Conservation (phyloP, 2,329 filamentous ascomycete genomes). For the Emmonsiellopsis sp. region DNA sequence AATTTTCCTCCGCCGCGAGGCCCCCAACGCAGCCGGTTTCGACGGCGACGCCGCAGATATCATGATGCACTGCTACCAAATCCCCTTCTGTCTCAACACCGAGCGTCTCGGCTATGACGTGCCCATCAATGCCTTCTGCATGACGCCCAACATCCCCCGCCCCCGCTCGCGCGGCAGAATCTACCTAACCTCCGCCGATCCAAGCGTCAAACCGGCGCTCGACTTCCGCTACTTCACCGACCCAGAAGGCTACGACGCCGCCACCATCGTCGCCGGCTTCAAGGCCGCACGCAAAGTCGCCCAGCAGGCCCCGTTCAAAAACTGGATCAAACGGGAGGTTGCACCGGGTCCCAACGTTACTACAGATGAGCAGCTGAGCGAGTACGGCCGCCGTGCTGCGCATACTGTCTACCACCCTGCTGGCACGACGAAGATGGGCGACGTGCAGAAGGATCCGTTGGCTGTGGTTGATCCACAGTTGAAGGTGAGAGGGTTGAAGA, state of each 20-base stretch:
- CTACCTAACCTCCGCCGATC: constrained; percentile 68
- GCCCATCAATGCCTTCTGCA: constrained; percentile 74
- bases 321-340: constrained; percentile 75
- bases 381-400: constrained; percentile 71
- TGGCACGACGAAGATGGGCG: constrained; percentile 85
- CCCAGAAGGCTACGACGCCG: constrained; percentile 74
- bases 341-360: constrained; percentile 66
- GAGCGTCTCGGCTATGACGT: constrained; percentile 65
- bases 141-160: constrained; percentile 84
- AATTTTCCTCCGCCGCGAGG: constrained; percentile 75
- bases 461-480: constrained; percentile 74
- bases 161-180: constrained; percentile 68
- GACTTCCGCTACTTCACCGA: constrained; percentile 90
- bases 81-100: constrained; percentile 84
- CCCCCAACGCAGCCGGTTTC: constrained; percentile 55
- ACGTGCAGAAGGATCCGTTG: constrained; percentile 55
- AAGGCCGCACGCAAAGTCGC: constrained; percentile 69
- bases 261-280: constrained; percentile 69
- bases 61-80: constrained; percentile 98
- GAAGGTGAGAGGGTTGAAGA: constrained; percentile 62
- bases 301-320: constrained; percentile 64
- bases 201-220: constrained; percentile 67
- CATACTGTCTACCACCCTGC: constrained; percentile 89
- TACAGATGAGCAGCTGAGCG: constrained; percentile 69
- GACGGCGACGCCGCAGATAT: constrained; percentile 74